Conservation (phyloP, 176 grass and related monocot genomes). For the Phoenix dactylifera region DNA sequence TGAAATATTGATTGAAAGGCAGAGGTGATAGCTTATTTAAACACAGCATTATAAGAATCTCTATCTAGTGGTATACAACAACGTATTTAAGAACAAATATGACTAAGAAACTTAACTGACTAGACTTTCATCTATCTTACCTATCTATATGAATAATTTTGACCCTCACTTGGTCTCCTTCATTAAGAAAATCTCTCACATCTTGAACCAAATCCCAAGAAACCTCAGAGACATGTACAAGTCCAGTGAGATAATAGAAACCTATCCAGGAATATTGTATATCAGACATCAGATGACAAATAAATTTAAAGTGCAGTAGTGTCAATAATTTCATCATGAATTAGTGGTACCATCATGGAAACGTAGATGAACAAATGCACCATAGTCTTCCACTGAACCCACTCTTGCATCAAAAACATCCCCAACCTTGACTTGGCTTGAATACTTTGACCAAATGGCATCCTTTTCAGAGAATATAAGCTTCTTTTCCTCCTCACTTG, state of each 20-base stretch:
- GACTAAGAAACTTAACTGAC: too few relatives aligned
- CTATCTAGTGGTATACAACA: too few relatives aligned
- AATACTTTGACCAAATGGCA: slow-evolving; percentile 54
- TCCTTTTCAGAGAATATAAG: slow-evolving; percentile 89
- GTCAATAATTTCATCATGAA: not conserved
- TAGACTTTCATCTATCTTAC: slow-evolving; percentile 23
- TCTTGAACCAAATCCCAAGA: slow-evolving; percentile 98
- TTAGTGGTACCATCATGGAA: slow-evolving; percentile 76
- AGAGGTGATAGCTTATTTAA: too few relatives aligned
- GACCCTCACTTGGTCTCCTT: slow-evolving; percentile 63
- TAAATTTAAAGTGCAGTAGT: too few relatives aligned
- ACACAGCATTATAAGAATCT: too few relatives aligned
- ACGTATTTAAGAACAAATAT: too few relatives aligned
- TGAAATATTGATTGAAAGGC: too few relatives aligned
- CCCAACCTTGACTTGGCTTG: slow-evolving; percentile 49
- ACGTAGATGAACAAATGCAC: slow-evolving; percentile 79
- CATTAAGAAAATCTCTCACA: slow-evolving; percentile 68
- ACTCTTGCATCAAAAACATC: slow-evolving; percentile 58
- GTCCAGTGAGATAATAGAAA: slow-evolving; percentile 66
- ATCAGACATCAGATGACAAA: slow-evolving; percentile 10
- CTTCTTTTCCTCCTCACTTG: slow-evolving; percentile 62
- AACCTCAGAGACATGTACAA: slow-evolving; percentile 89
- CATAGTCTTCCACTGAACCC: slow-evolving; percentile 64
- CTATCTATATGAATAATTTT: slow-evolving; percentile 58
- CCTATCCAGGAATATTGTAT: slow-evolving; percentile 33